Evolutionary conservation across 2,329 filamentous ascomycete genomes (phyloP), one percentile per base, ranked within the genome.

Genomic region (Cladosporium halotolerans): DNA sequence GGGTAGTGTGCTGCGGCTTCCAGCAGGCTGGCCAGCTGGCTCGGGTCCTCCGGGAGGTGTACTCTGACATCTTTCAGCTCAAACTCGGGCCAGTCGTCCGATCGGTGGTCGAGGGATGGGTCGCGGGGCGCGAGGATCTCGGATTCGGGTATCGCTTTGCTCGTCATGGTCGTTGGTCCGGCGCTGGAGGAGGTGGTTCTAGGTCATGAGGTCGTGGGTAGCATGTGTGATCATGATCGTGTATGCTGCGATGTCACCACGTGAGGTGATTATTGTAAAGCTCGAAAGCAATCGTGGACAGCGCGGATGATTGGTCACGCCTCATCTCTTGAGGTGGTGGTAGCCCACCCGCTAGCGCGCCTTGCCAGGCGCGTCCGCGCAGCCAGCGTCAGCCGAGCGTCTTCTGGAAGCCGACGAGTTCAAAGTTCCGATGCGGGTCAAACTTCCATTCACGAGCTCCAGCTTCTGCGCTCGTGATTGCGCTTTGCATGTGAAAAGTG

Each of bases 31-130:
- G 78, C 79, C 3, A 80, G 65, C 36, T 62, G 51, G 6, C 28
- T 14, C 14, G 54, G 48, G 31, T 60, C 42, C n/a, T 54, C 57
- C 2, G 55, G 56, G 7, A 56, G 43, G 40, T 60, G 55, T n/a
- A 88, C 76, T 14, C 79, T 74, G 36, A 79, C 84, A 63, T 87
- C 77, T 46, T 66, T 73, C 40, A 89, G 73, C 5, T 80, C 72
- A 63, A 86, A 87, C 45, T 77, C 77, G 3, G 83, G 80, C 76
- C 81, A 86, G 13, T 81, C 69, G 57, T 69, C 63, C 40, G 57
- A 60, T 60, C 81, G 73, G 10, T 64, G 57, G 9, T 63, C 58
- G 9, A 72, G 60, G 36, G 70, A 63, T 39, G 70, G 68, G 58
- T 72, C 68, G 48, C 69, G 66, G 4, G 73, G 70, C 54, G 64